These are phyloP conservation scores for Penicillium cataractarum DNA, from an alignment of 495 filamentous ascomycete genomes.

Conservation along the genomic window DNA sequence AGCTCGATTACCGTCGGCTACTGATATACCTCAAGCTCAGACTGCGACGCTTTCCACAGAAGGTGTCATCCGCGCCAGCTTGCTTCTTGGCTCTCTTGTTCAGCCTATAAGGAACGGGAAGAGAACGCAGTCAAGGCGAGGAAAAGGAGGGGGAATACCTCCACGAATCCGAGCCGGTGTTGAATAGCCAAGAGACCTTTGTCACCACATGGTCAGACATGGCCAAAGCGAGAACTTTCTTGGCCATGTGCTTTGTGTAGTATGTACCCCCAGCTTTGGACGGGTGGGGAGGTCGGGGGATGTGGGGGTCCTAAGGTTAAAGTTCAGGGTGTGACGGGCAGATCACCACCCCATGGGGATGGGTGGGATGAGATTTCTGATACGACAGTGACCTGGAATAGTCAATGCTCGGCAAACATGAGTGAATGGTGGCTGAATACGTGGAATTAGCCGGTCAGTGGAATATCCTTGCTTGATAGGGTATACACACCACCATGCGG, in stretches of 20 bases:
- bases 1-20: conserved; percentile 9
- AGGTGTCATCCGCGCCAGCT: conserved; percentile 12
- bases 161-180: conserved; percentile 28
- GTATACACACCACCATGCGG: conserved; percentile 4
- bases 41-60: not conserved
- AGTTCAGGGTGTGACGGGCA: conserved; percentile 9
- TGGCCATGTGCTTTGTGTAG: not conserved
- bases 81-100: conserved; percentile 12
- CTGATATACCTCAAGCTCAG: conserved; percentile 10
- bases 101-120: conserved; percentile 15
- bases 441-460: conserved; percentile 3
- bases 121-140: conserved; percentile 15
- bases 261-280: conserved; percentile 10
- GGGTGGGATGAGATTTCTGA: not conserved
- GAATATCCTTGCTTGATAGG: conserved; percentile 13
- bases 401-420: not conserved
- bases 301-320: conserved; percentile 18
- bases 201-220: conserved; percentile 14
- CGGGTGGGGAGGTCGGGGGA: conserved; percentile 20
- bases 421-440: not conserved
- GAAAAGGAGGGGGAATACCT: conserved; percentile 15
- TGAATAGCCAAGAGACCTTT: not conserved
- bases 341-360: conserved; percentile 8
- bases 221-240: conserved; percentile 6
- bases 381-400: conserved; percentile 5